Base-by-base conservation (phyloP, 2,329 filamentous ascomycete species). In the Fusarium sarcochroum region DNA sequence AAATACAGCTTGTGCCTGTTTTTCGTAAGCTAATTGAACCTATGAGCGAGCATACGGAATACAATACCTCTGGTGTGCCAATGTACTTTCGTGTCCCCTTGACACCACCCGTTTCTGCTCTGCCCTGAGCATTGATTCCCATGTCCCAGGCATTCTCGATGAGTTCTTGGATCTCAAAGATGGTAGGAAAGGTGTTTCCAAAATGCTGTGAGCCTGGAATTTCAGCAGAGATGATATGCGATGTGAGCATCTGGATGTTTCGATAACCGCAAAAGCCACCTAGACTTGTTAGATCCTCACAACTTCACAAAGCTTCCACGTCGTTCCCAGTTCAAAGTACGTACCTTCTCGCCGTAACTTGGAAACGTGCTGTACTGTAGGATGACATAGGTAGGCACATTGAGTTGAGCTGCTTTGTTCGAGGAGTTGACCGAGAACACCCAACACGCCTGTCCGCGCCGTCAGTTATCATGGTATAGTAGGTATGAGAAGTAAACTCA, bases 191-290 rank as follows among this genome's bases (percentile, higher is more conserved):
- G 2, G 80, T 82, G 6, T 82, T 81, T 2, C 82, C 78, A 61
- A 97, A 92, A 47, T 82, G 79, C 40, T 90, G 83, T 63, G 86
- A 79, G 0, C 91, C 92, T 14, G 83, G 79, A 14, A 83, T 83
- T 38, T 82, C 77, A 2, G 87, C 81, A 10, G 85, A 86, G 60
- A 90, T 87, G 20, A 98, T 88, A 76, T 93, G 94, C 0, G 94
- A 95, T 15, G 91, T 82, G 70, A 98, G 80, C 90, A 97, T 97
- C 77, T 98, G 96, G 32, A 97, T 97, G 75, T 97, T 98, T 40
- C 95, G 88, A 77, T 98, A 98, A 5, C 95, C 95, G 76, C 95
- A 98, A 77, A 98, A 98, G 7, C 93, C 92, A 21, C 94, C 94
- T 88, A 5, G 5, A 4, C 8, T 20, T 14, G 51, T 69, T 13